Conservation (phyloP, 2,329 filamentous ascomycete species). For the Thelonectria rubi region DNA sequence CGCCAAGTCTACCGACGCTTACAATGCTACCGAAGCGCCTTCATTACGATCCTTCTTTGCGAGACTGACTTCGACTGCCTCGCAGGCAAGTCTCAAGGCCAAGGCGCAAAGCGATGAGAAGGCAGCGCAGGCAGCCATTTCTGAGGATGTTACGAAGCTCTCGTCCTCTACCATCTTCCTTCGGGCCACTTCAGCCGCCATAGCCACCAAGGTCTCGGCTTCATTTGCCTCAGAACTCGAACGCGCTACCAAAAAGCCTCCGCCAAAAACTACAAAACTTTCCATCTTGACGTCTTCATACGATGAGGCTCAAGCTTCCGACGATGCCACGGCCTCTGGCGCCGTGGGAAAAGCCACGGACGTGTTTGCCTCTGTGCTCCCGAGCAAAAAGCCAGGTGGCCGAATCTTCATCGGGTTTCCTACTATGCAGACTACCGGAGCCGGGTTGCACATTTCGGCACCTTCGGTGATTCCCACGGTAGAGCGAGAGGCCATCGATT, state of each 20-base stretch:
- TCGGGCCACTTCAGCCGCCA: conserved; percentile 83
- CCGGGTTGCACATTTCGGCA: conserved; percentile 92
- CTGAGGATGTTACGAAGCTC: conserved; percentile 75
- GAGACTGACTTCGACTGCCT: conserved; percentile 69
- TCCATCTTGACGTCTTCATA: conserved; percentile 92
- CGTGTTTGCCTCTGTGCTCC: conserved; percentile 89
- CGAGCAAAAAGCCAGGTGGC: conserved; percentile 81
- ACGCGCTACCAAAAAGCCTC: conserved; percentile 95
- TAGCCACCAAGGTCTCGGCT: conserved; percentile 77
- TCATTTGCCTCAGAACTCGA: conserved; percentile 87
- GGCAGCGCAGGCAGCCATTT: conserved; percentile 67
- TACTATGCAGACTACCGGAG: conserved; percentile 94
- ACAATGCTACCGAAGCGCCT: conserved; percentile 60
- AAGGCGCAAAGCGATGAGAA: conserved; percentile 71
- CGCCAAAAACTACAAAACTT: conserved; percentile 85
- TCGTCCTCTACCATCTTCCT: conserved; percentile 87
- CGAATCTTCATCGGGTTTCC: conserved; percentile 98
- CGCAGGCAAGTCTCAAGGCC: conserved; percentile 59
- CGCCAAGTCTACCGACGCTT: conserved; percentile 58
- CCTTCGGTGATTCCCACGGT: conserved; percentile 97
- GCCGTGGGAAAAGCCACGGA: conserved; percentile 70
- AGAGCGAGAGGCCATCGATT: conserved; percentile 93
- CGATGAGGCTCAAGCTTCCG: conserved; percentile 77
- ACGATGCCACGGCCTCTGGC: conserved; percentile 56
- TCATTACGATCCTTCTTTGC: conserved; percentile 84